These are phyloP conservation scores for Kingdonia uniflora DNA, from an alignment of 164 flowering plant genomes.

Conservation along the genomic window DNA sequence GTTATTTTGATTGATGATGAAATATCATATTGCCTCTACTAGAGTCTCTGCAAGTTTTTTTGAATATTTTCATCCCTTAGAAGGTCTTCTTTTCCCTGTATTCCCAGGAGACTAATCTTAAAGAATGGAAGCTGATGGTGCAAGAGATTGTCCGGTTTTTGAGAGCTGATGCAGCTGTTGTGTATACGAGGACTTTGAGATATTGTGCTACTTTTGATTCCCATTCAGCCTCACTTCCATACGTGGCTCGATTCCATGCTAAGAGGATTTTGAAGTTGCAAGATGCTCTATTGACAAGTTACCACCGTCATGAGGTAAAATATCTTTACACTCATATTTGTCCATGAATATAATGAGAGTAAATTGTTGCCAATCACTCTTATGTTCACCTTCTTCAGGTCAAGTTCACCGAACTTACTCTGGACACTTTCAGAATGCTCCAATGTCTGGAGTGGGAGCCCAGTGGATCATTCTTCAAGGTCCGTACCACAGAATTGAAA, in stretches of 20 bases:
- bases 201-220: constrained; percentile 55
- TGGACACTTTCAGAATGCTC: constrained; percentile 89
- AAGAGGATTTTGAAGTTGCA: constrained; percentile 62
- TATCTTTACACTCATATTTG: background rate
- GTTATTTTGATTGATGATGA: no score
- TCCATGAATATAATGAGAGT: background rate
- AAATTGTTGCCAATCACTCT: background rate
- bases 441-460: constrained; percentile 99
- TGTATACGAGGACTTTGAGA: constrained; percentile 58
- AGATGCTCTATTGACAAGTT: constrained; percentile 82
- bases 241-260: constrained; percentile 76
- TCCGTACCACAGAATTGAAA: constrained; percentile 37
- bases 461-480: constrained; percentile 68
- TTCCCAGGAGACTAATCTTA: constrained; percentile 76
- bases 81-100: background rate
- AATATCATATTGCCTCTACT: no score
- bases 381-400: constrained; percentile 42
- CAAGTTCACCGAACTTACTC: constrained; percentile 82
- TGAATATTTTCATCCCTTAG: constrained; percentile 1
- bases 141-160: constrained; percentile 79
- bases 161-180: constrained; percentile 40
- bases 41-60: background rate
- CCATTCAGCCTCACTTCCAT: constrained; percentile 52
- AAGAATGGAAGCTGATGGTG: constrained; percentile 83
- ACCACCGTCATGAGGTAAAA: constrained; percentile 83